A percentile compares a stretch with the other conserved stretches of the same genome.
Conservation (phyloP, 2,329 filamentous ascomycete species). For the Ascochyta fabae region DNA sequence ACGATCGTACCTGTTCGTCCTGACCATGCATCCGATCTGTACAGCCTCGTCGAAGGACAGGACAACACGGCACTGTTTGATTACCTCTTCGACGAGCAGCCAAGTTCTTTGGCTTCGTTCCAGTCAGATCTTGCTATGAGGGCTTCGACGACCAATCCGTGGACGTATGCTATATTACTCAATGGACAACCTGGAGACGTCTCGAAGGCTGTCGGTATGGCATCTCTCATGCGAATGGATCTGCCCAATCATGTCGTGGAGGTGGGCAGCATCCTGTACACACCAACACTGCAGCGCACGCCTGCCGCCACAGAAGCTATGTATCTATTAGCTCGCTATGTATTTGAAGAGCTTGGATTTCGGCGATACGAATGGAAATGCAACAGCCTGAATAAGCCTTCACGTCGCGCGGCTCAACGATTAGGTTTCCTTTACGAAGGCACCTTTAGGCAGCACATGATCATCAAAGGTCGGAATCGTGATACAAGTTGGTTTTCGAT, state of each 20-base stretch:
- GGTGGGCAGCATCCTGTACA: slow-evolving; percentile 63
- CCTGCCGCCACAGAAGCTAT: slow-evolving; percentile 64
- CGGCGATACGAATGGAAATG: slow-evolving; percentile 70
- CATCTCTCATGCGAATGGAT: slow-evolving; percentile 50
- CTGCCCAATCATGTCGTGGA: slow-evolving; percentile 59
- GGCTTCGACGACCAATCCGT: slow-evolving; percentile 18
- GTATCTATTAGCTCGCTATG: slow-evolving; percentile 62
- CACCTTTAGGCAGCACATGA: slow-evolving; percentile 66
- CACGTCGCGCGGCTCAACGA: slow-evolving; percentile 61
- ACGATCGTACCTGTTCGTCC: slow-evolving; percentile 8
- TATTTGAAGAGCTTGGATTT: slow-evolving; percentile 61
- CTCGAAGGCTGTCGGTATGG: slow-evolving; percentile 15
- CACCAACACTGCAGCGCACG: slow-evolving; percentile 59
- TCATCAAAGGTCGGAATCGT: slow-evolving; percentile 62
- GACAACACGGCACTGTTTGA: slow-evolving; percentile 15
- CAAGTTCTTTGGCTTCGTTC: slow-evolving; percentile 7
- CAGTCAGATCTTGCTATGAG: slow-evolving; percentile 8
- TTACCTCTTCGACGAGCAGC: slow-evolving; percentile 23
- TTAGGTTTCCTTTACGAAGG: slow-evolving; percentile 68
- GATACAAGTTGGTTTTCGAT: slow-evolving; percentile 69
- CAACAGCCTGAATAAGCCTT: slow-evolving; percentile 62
- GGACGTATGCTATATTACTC: slow-evolving; percentile 20
- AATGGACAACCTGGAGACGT: not conserved
- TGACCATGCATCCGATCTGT: slow-evolving; percentile 10
- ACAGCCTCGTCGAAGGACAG: slow-evolving; percentile 3